Percentiles rank a stretch among this genome's conserved stretches.
Evolutionary conservation across 2,329 filamentous ascomycete genomes (phyloP).

Genomic region (Myotisia sp.): DNA sequence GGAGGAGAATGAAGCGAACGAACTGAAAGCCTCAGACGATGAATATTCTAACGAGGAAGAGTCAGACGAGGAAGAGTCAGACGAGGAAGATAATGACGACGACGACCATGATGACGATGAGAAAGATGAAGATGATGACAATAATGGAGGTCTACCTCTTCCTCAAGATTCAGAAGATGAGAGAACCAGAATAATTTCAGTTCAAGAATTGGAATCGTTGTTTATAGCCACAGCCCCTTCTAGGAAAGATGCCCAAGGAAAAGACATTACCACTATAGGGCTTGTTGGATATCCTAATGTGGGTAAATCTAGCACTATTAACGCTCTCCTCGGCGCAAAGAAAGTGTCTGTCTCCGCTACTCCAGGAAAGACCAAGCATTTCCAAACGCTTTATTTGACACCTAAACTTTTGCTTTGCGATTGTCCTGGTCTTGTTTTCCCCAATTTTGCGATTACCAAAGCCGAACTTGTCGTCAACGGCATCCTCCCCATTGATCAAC

Average conservation of each 20-base stretch:
- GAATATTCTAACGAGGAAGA: constrained; percentile 38
- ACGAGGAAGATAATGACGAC: constrained; percentile 22
- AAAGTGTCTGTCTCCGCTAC: constrained; percentile 97
- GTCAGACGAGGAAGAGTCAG: constrained; percentile 31
- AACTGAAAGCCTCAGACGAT: constrained; percentile 35
- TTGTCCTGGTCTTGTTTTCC: constrained; percentile 92
- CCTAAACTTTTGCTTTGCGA: constrained; percentile 85
- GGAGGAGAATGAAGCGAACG: constrained; percentile 64
- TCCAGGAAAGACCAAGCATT: constrained; percentile 97
- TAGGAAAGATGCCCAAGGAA: constrained; percentile 31
- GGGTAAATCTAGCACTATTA: constrained; percentile 98
- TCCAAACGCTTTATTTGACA: constrained; percentile 92
- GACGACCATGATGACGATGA: constrained; percentile 17
- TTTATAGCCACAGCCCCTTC: constrained; percentile 64
- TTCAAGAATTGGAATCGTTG: constrained; percentile 79
- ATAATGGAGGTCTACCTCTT: constrained; percentile 17
- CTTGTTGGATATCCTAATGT: constrained; percentile 97
- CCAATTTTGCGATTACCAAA: constrained; percentile 15
- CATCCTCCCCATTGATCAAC: constrained; percentile 87
- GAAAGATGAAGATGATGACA: constrained; percentile 19
- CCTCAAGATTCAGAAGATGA: constrained; percentile 26
- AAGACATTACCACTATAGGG: constrained; percentile 58
- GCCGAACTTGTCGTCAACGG: constrained; percentile 77
- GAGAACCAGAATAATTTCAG: constrained; percentile 65
- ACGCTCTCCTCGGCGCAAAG: constrained; percentile 93